Evolutionary conservation across 257 asterid genomes (phyloP).

Genomic region (Ligustrum vulgare): DNA sequence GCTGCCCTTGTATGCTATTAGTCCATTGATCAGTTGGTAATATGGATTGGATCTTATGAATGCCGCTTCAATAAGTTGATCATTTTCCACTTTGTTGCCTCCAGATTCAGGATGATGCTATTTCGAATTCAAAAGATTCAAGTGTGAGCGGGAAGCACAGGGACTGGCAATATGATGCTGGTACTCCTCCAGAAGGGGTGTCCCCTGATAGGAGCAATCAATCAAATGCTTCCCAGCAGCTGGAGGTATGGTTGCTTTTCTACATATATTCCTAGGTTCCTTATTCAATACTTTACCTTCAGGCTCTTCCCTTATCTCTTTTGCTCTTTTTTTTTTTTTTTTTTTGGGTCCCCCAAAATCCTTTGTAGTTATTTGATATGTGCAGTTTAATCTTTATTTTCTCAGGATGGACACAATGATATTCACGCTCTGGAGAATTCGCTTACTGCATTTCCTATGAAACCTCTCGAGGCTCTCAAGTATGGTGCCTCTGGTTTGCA

Average conservation of each 20-base stretch:
- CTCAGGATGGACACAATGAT: slow-evolving; percentile 63
- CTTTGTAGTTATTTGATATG: slow-evolving; percentile 5
- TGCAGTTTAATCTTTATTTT: slow-evolving; percentile 19
- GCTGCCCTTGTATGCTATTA: slow-evolving; percentile 76
- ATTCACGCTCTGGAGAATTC: slow-evolving; percentile 70
- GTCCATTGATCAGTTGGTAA: slow-evolving; percentile 23
- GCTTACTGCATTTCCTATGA: background rate
- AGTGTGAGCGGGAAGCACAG: slow-evolving; percentile 43
- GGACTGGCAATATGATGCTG: slow-evolving; percentile 42
- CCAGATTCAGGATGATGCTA: slow-evolving; percentile 83
- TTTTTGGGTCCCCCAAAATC: background rate
- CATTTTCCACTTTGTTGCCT: slow-evolving; percentile 24
- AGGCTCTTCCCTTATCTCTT: background rate
- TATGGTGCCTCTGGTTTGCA: background rate
- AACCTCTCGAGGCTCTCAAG: background rate
- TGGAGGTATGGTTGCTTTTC: slow-evolving; percentile 45
- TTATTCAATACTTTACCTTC: background rate
- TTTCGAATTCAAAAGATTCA: slow-evolving; percentile 56
- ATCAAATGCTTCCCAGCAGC: slow-evolving; percentile 40
- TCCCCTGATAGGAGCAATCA: slow-evolving; percentile 39
- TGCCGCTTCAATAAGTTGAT: slow-evolving; percentile 11
- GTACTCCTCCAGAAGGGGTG: slow-evolving; percentile 42
- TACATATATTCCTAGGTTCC: background rate
- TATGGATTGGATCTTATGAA: slow-evolving; percentile 16
- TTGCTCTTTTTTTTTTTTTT: background rate